A percentile compares a stretch with the other conserved stretches of the same genome.
Evolutionary conservation across 257 asterid species (phyloP).

Genomic region (Orobanche coerulescens): DNA sequence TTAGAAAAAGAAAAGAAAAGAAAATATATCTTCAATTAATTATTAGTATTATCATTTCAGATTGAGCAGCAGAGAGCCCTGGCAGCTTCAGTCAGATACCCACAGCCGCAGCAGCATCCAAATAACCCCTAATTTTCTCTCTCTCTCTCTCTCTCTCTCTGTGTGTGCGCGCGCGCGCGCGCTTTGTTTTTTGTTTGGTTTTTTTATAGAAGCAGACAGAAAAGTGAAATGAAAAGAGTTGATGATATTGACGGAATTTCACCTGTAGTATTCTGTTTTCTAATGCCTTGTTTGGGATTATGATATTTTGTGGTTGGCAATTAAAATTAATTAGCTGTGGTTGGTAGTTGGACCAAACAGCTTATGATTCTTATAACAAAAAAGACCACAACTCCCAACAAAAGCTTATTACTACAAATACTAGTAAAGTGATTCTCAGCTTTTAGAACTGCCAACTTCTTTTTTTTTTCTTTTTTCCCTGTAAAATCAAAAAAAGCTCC

Average conservation of each 20-base stretch:
- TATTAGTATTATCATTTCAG: conserved; percentile 30
- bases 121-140: conserved; percentile 20
- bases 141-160: not conserved
- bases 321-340: not conserved
- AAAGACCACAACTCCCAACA: conserved; percentile 5
- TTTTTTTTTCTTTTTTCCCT: not conserved
- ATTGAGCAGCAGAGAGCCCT: conserved; percentile 80
- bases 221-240: conserved; percentile 17
- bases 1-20: not conserved
- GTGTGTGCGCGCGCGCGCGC: not conserved
- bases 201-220: not conserved
- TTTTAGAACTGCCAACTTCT: no score
- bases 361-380: conserved; percentile 24
- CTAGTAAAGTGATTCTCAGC: no score
- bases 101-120: conserved; percentile 28
- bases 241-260: conserved; percentile 29
- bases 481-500: conserved; percentile 13
- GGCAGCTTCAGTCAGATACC: conserved; percentile 75
- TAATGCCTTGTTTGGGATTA: conserved; percentile 29
- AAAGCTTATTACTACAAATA: no score
- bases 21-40: not conserved
- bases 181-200: not conserved
- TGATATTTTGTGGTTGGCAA: conserved; percentile 10
- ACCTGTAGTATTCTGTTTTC: conserved; percentile 26
- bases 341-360: conserved; percentile 17